Base-by-base conservation (phyloP, 495 filamentous ascomycete species). In the Penicillium simplicissimum region DNA sequence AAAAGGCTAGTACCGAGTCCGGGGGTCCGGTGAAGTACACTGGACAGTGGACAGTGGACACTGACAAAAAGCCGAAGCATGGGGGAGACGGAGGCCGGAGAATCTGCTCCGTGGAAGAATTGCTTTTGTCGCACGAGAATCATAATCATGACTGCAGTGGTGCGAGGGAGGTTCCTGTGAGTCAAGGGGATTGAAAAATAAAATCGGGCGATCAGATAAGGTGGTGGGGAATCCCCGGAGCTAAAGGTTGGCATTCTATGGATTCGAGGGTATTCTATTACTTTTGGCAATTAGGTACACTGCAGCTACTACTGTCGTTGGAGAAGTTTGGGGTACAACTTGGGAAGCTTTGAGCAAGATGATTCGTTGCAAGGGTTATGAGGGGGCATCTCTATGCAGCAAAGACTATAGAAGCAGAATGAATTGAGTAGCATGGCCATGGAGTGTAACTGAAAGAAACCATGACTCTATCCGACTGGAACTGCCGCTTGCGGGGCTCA, bases 201-300 rank as follows among this genome's bases (percentile, higher is more conserved):
- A 65, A 71, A 66, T 47, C 34, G 36, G 45, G 37, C 55, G 62
- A 63, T 67, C 64, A 71, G 69, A 71, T 71, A 71, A 69, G 66
- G 40, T 67, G 28, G 52, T 52, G 62, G 62, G 53, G 25, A 4
- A 31, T 31, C 28, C 25, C 52, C 31, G 43, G 14, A 40, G 8
- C 35, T 23, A 19, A 49, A 0, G 2, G 13, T 14, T 25, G 8
- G 4, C 10, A 19, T 23, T 25, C n/a, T 13, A 15, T 28, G 21
- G 45, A n/a, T n/a, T n/a, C n/a, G n/a, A 14, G 3, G n/a, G 45
- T 31, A 31, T 49, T 49, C 11, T 6, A 49, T 47, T 47, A 47
- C 23, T 47, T 5, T 31, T 31, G 28, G 28, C 28, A 31, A 31
- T 31, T 31, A 31, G 28, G 28, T 31, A 31, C 28, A 31, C 28